Conservation (phyloP, 805 yeast genomes). For the Lipomyces mesembrius region DNA sequence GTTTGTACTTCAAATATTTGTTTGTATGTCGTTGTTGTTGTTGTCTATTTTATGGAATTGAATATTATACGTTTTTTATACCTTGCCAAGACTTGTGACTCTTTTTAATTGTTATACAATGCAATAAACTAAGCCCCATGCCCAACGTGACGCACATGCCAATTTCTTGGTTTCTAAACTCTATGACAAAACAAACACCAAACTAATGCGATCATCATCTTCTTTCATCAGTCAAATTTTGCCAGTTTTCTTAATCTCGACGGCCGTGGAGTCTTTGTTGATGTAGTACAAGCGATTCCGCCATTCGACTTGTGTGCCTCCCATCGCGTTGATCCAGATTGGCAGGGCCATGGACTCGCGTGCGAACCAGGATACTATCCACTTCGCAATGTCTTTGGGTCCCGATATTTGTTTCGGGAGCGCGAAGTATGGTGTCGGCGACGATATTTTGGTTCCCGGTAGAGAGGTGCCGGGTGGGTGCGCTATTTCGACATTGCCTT, state of each 20-base stretch:
- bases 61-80: background rate
- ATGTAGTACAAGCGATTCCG: slow-evolving; percentile 77
- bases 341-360: slow-evolving; percentile 81
- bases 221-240: background rate
- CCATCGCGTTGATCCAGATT: slow-evolving; percentile 79
- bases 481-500: slow-evolving; percentile 41
- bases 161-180: no score
- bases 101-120: background rate
- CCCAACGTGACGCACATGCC: no score
- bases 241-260: slow-evolving; percentile 48
- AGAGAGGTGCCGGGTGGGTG: slow-evolving; percentile 33
- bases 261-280: slow-evolving; percentile 75
- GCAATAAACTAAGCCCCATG: background rate
- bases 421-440: slow-evolving; percentile 43
- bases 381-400: slow-evolving; percentile 39
- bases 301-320: slow-evolving; percentile 68
- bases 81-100: background rate
- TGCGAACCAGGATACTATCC: slow-evolving; percentile 61
- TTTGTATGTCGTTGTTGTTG: background rate
- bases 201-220: background rate
- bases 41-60: background rate
- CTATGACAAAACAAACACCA: background rate
- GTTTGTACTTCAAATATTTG: background rate
- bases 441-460: slow-evolving; percentile 43
- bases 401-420: slow-evolving; percentile 21